Evolutionary conservation across 2,329 filamentous ascomycete species (phyloP).

Genomic region (Akanthomyces muscarius): DNA sequence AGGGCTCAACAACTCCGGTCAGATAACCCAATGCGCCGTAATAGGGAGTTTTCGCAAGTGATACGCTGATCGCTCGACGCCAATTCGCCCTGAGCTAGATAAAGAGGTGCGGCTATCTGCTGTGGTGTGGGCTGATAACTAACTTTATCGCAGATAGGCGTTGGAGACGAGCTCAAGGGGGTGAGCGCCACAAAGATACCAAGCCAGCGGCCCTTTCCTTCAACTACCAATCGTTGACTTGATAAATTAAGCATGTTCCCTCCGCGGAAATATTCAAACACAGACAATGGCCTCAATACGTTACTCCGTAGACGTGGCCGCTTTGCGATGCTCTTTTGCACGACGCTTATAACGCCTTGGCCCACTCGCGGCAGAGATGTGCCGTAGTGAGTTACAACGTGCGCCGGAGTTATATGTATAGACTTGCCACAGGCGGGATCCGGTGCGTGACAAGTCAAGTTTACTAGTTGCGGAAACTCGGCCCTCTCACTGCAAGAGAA

Average conservation of each 20-base stretch:
- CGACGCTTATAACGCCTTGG: background rate
- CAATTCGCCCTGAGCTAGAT: background rate
- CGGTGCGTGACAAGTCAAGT: background rate
- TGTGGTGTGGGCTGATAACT: conserved; percentile 1
- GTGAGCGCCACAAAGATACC: conserved; percentile 13
- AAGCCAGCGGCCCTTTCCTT: background rate
- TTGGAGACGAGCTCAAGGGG: background rate
- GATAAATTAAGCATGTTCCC: background rate
- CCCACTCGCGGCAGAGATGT: conserved; percentile 11
- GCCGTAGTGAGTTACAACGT: conserved; percentile 14
- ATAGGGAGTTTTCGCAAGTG: background rate
- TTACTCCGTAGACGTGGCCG: background rate
- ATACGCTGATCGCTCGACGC: background rate
- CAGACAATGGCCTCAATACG: background rate
- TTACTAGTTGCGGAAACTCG: background rate
- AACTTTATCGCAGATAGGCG: conserved; percentile 11
- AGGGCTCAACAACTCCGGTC: background rate
- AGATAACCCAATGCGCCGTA: background rate
- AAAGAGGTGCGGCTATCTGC: background rate
- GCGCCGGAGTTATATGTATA: conserved; percentile 6
- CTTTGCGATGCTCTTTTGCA: background rate
- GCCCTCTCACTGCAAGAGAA: background rate
- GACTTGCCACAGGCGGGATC: background rate
- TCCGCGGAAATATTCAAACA: conserved; percentile 11
- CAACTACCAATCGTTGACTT: background rate